These are phyloP conservation scores for Cenococcum geophilum DNA, from an alignment of 495 filamentous ascomycete species.

Conservation along the genomic window DNA sequence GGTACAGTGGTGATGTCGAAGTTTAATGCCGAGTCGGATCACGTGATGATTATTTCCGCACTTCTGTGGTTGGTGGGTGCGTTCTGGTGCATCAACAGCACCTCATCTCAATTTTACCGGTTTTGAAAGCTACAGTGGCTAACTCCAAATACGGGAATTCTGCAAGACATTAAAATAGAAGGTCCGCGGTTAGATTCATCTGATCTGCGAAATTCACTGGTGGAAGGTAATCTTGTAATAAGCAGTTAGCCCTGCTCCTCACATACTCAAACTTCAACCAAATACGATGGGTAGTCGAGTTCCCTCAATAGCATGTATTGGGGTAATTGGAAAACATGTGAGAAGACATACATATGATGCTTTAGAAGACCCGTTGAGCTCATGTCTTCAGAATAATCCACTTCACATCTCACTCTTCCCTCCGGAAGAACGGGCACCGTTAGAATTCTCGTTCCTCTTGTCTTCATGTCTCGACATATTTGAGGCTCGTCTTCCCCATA, in stretches of 20 bases:
- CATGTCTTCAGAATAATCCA: slow-evolving; percentile 73
- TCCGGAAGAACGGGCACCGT: slow-evolving; percentile 51
- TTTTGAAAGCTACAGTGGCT: no score
- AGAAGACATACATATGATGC: neutral
- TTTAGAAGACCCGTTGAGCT: neutral
- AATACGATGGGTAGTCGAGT: slow-evolving; percentile 25
- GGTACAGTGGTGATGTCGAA: slow-evolving; percentile 26
- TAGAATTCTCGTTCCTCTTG: slow-evolving; percentile 88
- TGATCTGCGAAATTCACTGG: neutral
- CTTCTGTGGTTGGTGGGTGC: slow-evolving; percentile 6
- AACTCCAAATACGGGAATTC: no score
- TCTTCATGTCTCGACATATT: slow-evolving; percentile 91
- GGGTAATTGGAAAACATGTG: slow-evolving; percentile 88
- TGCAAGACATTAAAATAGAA: no score
- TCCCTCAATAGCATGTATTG: slow-evolving; percentile 83
- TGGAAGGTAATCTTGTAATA: neutral
- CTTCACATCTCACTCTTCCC: slow-evolving; percentile 90
- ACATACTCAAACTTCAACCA: neutral
- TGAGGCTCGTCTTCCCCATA: slow-evolving; percentile 61
- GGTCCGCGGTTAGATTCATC: neutral
- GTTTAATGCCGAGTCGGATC: neutral
- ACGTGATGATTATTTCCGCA: slow-evolving; percentile 2
- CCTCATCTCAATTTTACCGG: neutral
- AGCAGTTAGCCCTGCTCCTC: neutral
- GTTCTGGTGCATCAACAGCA: neutral